Conservation (phyloP, 2,329 filamentous ascomycete genomes). For the Talaromyces sp. region DNA sequence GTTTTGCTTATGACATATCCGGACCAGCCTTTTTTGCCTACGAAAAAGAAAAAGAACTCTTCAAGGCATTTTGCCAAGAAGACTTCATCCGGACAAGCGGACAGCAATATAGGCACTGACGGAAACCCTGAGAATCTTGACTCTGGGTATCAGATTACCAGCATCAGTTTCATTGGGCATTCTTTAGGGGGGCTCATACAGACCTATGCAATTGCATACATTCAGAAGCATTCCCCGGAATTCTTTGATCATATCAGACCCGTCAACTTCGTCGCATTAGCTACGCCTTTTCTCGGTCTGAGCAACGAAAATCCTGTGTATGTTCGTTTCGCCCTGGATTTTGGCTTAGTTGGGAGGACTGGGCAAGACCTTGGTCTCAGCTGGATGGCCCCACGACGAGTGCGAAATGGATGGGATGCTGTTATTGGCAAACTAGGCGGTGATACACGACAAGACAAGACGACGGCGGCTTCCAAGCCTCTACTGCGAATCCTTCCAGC, state of each 20-base stretch:
- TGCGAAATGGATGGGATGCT: constrained; percentile 80
- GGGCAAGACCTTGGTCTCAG: constrained; percentile 92
- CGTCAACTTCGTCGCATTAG: constrained; percentile 83
- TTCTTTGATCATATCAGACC: constrained; percentile 86
- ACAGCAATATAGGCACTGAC: not conserved
- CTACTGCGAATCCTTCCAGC: constrained; percentile 83
- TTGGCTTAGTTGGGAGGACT: constrained; percentile 91
- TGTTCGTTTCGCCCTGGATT: constrained; percentile 93
- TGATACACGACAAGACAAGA: constrained; percentile 48
- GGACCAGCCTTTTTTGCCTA: constrained; percentile 79
- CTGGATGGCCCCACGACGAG: constrained; percentile 83
- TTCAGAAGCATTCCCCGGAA: constrained; percentile 87
- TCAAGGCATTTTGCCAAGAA: constrained; percentile 27
- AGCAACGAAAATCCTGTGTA: constrained; percentile 98
- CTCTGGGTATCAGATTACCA: constrained; percentile 70
- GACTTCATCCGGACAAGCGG: constrained; percentile 25
- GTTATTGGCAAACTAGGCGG: constrained; percentile 76
- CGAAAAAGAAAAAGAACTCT: constrained; percentile 42
- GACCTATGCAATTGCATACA: constrained; percentile 92
- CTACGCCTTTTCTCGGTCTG: constrained; percentile 80
- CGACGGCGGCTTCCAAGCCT: constrained; percentile 80
- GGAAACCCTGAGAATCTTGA: constrained; percentile 15
- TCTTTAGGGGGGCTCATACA: constrained; percentile 86
- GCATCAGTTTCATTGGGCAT: constrained; percentile 91
- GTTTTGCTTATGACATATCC: constrained; percentile 87